Evolutionary conservation across 2,329 filamentous ascomycete species (phyloP).

Genomic region (Trichoderma sp.): DNA sequence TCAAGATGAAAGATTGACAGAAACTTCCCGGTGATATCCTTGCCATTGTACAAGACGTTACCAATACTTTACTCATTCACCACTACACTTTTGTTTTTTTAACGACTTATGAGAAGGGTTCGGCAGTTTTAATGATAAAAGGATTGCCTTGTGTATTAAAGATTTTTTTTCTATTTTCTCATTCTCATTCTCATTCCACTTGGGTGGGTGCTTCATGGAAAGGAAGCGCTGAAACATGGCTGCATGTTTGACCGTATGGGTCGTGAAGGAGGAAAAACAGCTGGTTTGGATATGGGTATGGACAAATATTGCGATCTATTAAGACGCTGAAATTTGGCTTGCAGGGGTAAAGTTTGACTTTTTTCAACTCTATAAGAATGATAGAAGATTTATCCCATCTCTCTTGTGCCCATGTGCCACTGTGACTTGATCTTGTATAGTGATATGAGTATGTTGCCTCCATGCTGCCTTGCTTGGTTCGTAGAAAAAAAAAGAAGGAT

Average conservation of each 20-base stretch:
- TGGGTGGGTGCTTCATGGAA: not conserved
- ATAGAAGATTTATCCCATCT: constrained; percentile 15
- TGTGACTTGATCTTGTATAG: not conserved
- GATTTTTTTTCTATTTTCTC: not conserved
- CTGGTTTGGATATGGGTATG: not conserved
- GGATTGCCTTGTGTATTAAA: constrained; percentile 19
- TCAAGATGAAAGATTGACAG: constrained; percentile 12
- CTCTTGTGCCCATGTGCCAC: not conserved
- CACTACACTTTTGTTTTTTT: constrained; percentile 10
- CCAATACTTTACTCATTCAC: not conserved
- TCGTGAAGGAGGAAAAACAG: not conserved
- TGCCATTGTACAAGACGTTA: not conserved
- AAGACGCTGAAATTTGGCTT: not conserved
- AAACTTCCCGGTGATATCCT: not conserved
- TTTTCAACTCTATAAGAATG: constrained; percentile 14
- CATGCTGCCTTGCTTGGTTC: not conserved
- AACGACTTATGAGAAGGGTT: constrained; percentile 19
- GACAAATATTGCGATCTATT: not conserved
- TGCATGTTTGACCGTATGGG: not conserved
- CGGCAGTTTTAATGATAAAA: constrained; percentile 10
- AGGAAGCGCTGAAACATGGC: not conserved
- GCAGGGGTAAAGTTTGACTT: constrained; percentile 10
- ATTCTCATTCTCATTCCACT: not conserved
- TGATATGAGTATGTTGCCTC: not conserved
- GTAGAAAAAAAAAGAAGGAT: not conserved